Base-by-base conservation (phyloP, 2,329 filamentous ascomycete genomes). In the Rachicladosporium sp. region DNA sequence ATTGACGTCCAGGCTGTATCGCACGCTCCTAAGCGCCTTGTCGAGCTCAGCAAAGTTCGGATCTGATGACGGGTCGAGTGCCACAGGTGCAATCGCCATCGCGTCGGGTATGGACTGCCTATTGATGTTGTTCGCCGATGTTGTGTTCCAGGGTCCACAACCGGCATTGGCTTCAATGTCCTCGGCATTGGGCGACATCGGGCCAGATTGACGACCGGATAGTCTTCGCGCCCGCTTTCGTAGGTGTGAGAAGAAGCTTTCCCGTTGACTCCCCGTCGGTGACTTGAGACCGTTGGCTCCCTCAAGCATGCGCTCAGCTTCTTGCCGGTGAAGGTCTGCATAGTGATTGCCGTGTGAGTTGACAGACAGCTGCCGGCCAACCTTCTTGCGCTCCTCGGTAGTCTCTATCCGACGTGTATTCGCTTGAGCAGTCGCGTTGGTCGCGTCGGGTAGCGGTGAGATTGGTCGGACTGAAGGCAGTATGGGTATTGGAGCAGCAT, bases 211-310 rank as follows among this genome's bases (percentile, higher is more conserved):
- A 42, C 89, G 80, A 35, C 91, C 91, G 19, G 91, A 98, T 44
- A 98, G 80, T 50, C 91, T 76, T 50, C 91, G 77, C 21, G 93
- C 91, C 37, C 89, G 80, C 64, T 98, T 98, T 41, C 91, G 77
- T 6, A 98, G 72, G 58, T 98, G 91, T 1, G 91, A 96, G 65
- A 98, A 98, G 69, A 98, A 98, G 61, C 91, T 86, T 61, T 98
- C 91, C 57, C 93, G 93, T 41, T 87, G 83, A 11, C 75, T 83
- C 52, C 74, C 80, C 0, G 80, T 78, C 3, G 87, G 85, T 4
- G 86, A 91, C 10, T 74, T 78, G 15, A 88, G 68, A 13, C 80
- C 82, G 29, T 73, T 74, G 52, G 81, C 79, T 38, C 88, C 91
- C 56, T 87, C 95, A 34, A 96, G 71, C 30, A 87, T 86, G 46